Evolutionary conservation across 164 flowering plant genomes (phyloP), one percentile per base, ranked within the genome.

Genomic region (Berberis thunbergii): DNA sequence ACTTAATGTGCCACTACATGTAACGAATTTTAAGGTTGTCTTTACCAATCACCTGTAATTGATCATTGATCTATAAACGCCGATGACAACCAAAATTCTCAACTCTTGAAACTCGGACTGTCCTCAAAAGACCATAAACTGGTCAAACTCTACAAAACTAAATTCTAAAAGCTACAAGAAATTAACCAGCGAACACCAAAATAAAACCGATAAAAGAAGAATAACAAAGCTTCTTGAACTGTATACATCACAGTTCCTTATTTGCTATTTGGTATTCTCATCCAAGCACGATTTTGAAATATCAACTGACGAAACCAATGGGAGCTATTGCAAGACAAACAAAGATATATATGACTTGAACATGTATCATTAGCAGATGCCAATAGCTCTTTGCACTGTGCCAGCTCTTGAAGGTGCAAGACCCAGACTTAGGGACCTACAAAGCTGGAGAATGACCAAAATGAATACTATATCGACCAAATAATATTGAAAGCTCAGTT

Each of bases 381-480:
- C 26, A 26, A 26, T 26, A 26, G 26, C 26, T 26, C 26, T 26
- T 26, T 13, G 43, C 64, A 6, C 13, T 49, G 46, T 11, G 57
- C 58, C 55, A 66, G 49, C 42, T 26, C 26, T 26, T 26, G 26
- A 26, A 26, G 26, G 26, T 26, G 26, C 26, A 26, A 26, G 26
- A 26, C 26, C 26, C 26, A 26, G 26, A 26, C 26, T 50, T 48
- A 11, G 50, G 10, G 10, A 11, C 50, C 50, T 11, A 48, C 7
- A 39, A 56, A 38, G 41, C 41, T 6, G 13, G 43, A 4, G 48
- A 46, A 0, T 11, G 39, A 39, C 53, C 52, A 40, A 69, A 69
- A 46, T 6, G 67, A 63, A 62, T 62, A 26, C 26, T 26, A 43
- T 63, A 50, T 38, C 5, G 11, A 63, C 42, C 43, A 48, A 43